A percentile compares a stretch with the other conserved stretches of the same genome.
Evolutionary conservation across 2,329 filamentous ascomycete species (phyloP).

Genomic region (Gyromitra esculenta): DNA sequence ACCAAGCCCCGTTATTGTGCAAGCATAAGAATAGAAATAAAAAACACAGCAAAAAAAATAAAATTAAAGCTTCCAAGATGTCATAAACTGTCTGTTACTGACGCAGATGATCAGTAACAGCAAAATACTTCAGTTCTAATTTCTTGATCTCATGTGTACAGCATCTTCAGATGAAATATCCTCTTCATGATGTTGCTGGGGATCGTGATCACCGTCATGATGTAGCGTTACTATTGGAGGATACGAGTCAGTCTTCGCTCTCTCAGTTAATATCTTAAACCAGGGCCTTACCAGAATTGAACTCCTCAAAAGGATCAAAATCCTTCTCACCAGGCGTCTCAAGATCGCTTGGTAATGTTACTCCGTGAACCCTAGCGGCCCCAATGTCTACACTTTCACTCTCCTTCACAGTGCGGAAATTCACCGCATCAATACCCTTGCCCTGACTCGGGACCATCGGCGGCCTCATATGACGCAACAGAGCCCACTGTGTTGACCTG

Average conservation of each 20-base stretch:
- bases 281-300: constrained; percentile 70
- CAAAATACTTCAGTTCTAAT: constrained; percentile 43
- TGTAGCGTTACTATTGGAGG: constrained; percentile 85
- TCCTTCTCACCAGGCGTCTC: constrained; percentile 82
- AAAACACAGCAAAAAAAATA: constrained; percentile 27
- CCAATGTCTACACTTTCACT: constrained; percentile 91
- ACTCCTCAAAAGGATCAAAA: constrained; percentile 94
- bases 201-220: constrained; percentile 80
- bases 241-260: constrained; percentile 22
- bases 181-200: constrained; percentile 44
- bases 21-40: constrained; percentile 34
- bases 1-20: constrained; percentile 35
- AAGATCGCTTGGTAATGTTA: constrained; percentile 85
- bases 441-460: constrained; percentile 94
- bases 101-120: constrained; percentile 43
- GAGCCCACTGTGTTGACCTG: constrained; percentile 92
- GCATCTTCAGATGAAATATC: constrained; percentile 46
- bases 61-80: constrained; percentile 39
- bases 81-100: constrained; percentile 25
- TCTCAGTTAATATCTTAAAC: constrained; percentile 6
- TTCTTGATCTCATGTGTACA: constrained; percentile 55
- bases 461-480: constrained; percentile 96
- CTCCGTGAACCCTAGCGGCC: constrained; percentile 72
- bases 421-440: constrained; percentile 89
- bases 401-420: constrained; percentile 98